A percentile compares a stretch with the other conserved stretches of the same genome.
Conservation (phyloP, 495 filamentous ascomycete genomes). For the Lepidopterella palustris region DNA sequence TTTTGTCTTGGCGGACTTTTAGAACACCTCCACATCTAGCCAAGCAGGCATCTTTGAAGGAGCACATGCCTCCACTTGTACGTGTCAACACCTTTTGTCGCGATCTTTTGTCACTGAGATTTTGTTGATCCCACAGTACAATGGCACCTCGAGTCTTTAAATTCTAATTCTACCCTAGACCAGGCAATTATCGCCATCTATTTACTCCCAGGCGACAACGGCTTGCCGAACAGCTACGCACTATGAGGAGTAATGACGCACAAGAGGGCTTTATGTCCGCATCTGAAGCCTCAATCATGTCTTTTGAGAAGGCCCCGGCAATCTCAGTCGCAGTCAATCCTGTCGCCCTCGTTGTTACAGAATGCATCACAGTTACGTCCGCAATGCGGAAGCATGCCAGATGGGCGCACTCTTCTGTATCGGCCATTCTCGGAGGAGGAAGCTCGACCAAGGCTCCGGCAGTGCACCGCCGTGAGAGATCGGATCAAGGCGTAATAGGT, state of each 20-base stretch:
- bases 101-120: neutral
- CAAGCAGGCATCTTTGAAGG: neutral
- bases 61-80: neutral
- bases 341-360: constrained; percentile 90
- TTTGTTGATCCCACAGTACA: neutral
- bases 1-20: neutral
- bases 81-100: neutral
- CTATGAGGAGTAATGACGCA: constrained; percentile 12
- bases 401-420: constrained; percentile 93
- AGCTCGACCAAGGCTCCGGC: constrained; percentile 25
- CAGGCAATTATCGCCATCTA: neutral
- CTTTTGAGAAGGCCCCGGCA: constrained; percentile 16
- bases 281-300: constrained; percentile 10
- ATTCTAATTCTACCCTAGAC: neutral
- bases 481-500: constrained; percentile 12
- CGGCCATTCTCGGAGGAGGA: constrained; percentile 83
- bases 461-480: constrained; percentile 27
- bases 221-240: neutral
- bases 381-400: constrained; percentile 97
- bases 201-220: neutral
- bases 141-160: neutral
- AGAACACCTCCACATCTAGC: neutral
- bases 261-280: neutral
- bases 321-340: constrained; percentile 83
- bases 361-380: constrained; percentile 97